Conservation (phyloP, 345 rosid genomes). For the Microcos paniculata region DNA sequence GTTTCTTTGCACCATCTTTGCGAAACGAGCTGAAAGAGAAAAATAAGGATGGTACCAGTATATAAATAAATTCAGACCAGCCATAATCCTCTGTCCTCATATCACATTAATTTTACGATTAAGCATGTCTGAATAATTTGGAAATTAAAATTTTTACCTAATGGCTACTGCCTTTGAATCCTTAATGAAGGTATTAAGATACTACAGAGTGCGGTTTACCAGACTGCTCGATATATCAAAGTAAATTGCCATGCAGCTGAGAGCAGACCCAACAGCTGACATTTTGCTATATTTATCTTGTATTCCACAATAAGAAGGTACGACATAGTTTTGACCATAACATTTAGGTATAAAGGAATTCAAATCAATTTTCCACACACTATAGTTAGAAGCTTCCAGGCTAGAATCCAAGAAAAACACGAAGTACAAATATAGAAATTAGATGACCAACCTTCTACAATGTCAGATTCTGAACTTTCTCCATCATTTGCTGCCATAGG, state of each 20-base stretch:
- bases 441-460: constrained; percentile 52
- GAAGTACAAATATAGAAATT: constrained; percentile 2
- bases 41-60: neutral
- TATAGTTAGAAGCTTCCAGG: neutral
- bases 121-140: neutral
- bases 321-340: neutral
- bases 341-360: neutral
- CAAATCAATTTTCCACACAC: neutral
- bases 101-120: neutral
- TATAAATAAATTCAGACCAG: neutral
- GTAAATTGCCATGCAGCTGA: neutral
- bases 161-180: neutral
- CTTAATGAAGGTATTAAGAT: neutral
- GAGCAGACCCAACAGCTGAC: neutral
- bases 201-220: neutral
- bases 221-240: neutral
- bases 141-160: neutral
- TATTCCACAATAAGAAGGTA: neutral
- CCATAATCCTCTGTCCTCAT: neutral
- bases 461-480: constrained; percentile 45
- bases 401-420: constrained; percentile 2
- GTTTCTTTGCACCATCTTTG: neutral
- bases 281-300: neutral
- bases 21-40: neutral
- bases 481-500: constrained; percentile 36